Percentiles rank a stretch among this genome's conserved stretches.
Evolutionary conservation across 495 filamentous ascomycete genomes (phyloP).

Genomic region (Podospora pseudoanserina): DNA sequence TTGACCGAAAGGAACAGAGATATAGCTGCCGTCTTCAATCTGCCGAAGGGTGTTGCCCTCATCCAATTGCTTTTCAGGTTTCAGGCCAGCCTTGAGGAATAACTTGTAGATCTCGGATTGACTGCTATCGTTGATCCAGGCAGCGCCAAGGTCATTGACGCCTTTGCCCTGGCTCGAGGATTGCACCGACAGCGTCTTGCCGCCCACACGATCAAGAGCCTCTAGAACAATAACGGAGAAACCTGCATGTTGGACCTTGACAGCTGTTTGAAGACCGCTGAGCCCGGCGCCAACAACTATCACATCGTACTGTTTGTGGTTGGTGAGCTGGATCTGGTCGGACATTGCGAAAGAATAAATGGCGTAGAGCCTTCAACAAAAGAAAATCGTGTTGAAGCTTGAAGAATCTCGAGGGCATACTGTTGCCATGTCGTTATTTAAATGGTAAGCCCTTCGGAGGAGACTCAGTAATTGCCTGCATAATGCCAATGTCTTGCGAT

Average conservation of each 20-base stretch:
- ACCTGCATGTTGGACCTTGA: slow-evolving; percentile 39
- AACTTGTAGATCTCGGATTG: slow-evolving; percentile 41
- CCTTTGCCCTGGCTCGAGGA: slow-evolving; percentile 21
- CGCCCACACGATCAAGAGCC: slow-evolving; percentile 50
- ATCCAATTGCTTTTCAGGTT: slow-evolving; percentile 45
- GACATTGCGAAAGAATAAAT: neutral
- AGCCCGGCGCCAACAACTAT: slow-evolving; percentile 53
- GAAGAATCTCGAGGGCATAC: neutral
- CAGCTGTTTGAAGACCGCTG: slow-evolving; percentile 46
- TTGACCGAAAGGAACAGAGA: neutral
- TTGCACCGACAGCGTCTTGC: slow-evolving; percentile 41
- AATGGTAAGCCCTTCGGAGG: neutral
- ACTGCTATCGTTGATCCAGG: slow-evolving; percentile 53
- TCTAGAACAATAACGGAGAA: slow-evolving; percentile 46
- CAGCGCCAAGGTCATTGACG: slow-evolving; percentile 47
- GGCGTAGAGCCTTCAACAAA: too few relatives aligned
- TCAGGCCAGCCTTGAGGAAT: slow-evolving; percentile 34
- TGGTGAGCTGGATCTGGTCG: neutral
- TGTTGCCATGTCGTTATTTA: neutral
- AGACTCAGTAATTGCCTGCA: neutral
- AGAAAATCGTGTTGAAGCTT: neutral
- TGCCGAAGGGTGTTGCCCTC: slow-evolving; percentile 37
- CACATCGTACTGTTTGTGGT: slow-evolving; percentile 16
- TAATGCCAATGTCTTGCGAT: neutral
- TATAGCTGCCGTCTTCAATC: slow-evolving; percentile 21